Percentiles rank a stretch among this genome's conserved stretches.
These are phyloP conservation scores for Schizopora paradoxa DNA, from an alignment of 1,284 basidiomycete species.

Conservation along the genomic window DNA sequence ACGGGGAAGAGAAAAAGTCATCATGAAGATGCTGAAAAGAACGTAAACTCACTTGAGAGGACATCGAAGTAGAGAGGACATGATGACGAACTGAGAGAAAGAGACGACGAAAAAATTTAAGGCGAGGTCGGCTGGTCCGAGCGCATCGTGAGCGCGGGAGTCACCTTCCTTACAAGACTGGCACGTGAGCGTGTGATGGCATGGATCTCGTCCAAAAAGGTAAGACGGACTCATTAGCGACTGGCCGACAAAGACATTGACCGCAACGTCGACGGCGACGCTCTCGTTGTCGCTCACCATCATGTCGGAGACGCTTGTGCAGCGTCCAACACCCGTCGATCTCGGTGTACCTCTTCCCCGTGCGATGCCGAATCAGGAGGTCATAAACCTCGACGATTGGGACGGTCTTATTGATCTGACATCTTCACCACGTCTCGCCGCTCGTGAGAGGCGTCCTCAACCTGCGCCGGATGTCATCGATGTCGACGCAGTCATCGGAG, in stretches of 20 bases:
- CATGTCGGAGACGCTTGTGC: constrained; percentile 17
- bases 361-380: constrained; percentile 1
- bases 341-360: neutral
- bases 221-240: neutral
- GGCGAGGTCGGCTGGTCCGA: constrained; percentile 12
- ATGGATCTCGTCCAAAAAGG: no score
- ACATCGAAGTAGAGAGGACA: constrained; percentile 7
- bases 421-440: neutral
- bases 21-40: constrained; percentile 33
- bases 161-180: constrained; percentile 1
- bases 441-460: no score
- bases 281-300: neutral
- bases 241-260: neutral
- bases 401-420: constrained; percentile 23
- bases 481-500: constrained; percentile 32
- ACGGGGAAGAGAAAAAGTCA: constrained; percentile 83
- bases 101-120: constrained; percentile 10
- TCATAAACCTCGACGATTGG: constrained; percentile 18
- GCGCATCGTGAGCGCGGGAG: constrained; percentile 4
- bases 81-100: neutral
- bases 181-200: no score
- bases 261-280: no score
- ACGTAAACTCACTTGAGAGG: constrained; percentile 12
- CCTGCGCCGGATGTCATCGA: constrained; percentile 29
- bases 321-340: constrained; percentile 11